These are phyloP conservation scores for Epichloe hybrida DNA, from an alignment of 2,329 filamentous ascomycete genomes.

Conservation along the genomic window DNA sequence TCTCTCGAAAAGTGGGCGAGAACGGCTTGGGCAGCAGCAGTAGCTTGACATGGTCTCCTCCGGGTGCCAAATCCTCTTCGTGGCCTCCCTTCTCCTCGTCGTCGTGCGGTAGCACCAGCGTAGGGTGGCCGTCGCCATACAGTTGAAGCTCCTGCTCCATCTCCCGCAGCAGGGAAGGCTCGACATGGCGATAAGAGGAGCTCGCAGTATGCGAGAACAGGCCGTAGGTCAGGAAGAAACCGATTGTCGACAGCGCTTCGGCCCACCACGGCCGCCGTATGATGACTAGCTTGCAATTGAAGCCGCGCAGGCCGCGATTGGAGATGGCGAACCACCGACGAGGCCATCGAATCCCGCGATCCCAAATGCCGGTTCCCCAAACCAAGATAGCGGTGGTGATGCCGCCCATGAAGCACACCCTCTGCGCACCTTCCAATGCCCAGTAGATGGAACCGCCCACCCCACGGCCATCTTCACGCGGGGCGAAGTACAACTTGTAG, in stretches of 20 bases:
- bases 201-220: slow-evolving; percentile 53
- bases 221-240: slow-evolving; percentile 67
- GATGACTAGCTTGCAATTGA: slow-evolving; percentile 94
- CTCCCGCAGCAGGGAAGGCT: slow-evolving; percentile 46
- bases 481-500: slow-evolving; percentile 86
- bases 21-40: slow-evolving; percentile 89
- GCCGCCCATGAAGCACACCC: slow-evolving; percentile 82
- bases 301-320: slow-evolving; percentile 77
- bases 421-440: slow-evolving; percentile 82
- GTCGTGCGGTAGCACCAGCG: slow-evolving; percentile 28
- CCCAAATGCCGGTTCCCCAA: slow-evolving; percentile 94
- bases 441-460: slow-evolving; percentile 92
- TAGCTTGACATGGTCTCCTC: slow-evolving; percentile 84
- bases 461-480: slow-evolving; percentile 84
- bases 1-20: slow-evolving; percentile 84
- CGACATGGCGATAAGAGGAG: slow-evolving; percentile 65
- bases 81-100: slow-evolving; percentile 54
- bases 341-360: slow-evolving; percentile 88
- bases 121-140: slow-evolving; percentile 26
- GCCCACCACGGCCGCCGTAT: slow-evolving; percentile 72
- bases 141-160: slow-evolving; percentile 45
- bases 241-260: slow-evolving; percentile 58
- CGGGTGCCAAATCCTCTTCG: slow-evolving; percentile 81
- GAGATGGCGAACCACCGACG: slow-evolving; percentile 78
- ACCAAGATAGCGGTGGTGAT: slow-evolving; percentile 76